Conservation (phyloP, 2,329 filamentous ascomycete species). For the Sporothrix variecibatus region DNA sequence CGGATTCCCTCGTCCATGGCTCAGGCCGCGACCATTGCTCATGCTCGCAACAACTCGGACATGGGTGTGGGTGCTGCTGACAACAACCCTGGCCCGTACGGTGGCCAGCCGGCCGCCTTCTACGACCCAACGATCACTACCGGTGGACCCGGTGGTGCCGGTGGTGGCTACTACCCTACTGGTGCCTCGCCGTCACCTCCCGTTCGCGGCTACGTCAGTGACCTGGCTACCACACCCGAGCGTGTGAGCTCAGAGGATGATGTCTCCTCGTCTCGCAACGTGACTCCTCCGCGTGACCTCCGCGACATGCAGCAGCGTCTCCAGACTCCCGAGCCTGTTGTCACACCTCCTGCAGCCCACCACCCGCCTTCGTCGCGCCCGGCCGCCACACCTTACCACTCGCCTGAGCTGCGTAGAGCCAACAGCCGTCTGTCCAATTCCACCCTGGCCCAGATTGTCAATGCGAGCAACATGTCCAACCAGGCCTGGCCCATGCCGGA, state of each 20-base stretch:
- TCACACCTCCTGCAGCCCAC: conserved; percentile 74
- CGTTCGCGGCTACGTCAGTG: conserved; percentile 45
- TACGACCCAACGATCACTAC: background rate
- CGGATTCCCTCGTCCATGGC: conserved; percentile 41
- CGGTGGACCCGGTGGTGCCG: conserved; percentile 1
- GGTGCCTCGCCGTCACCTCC: conserved; percentile 37
- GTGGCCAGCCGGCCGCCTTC: conserved; percentile 20
- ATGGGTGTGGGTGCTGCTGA: conserved; percentile 41
- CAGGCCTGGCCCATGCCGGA: conserved; percentile 2
- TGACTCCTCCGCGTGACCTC: conserved; percentile 50
- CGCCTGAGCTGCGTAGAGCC: conserved; percentile 75
- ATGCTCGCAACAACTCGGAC: conserved; percentile 54
- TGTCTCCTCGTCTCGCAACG: conserved; percentile 35
- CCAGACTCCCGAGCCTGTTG: conserved; percentile 74
- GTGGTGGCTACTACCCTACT: background rate
- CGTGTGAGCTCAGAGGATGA: conserved; percentile 62
- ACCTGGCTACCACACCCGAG: conserved; percentile 52
- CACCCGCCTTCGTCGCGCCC: conserved; percentile 74
- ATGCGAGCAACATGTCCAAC: conserved; percentile 56
- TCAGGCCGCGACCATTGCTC: conserved; percentile 36
- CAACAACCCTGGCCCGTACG: background rate
- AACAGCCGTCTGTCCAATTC: conserved; percentile 81
- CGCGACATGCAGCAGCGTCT: conserved; percentile 56
- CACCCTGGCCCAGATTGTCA: conserved; percentile 78
- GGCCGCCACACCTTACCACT: conserved; percentile 67